Evolutionary conservation across 1,139 yeast species (phyloP), one percentile per base, ranked within the genome.

Genomic region (Yamadazyma spencermartinsiae): DNA sequence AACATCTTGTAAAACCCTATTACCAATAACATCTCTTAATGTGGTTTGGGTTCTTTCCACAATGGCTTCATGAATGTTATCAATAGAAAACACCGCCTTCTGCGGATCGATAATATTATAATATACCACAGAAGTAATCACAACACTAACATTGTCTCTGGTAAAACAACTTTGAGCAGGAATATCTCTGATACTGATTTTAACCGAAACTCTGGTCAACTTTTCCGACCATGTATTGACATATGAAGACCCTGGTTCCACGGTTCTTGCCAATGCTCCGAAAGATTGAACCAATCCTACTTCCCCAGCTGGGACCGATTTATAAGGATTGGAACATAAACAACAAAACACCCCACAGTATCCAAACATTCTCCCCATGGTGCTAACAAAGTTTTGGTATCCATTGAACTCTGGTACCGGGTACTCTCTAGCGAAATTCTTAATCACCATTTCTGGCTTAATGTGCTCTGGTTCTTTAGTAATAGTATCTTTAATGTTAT

Each of bases 11-110:
- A 83, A 67, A 14, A 69, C 68, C 39, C 87, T 65, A 28, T 83
- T 72, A 48, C 90, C 90, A 43, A 82, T 75, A 10, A 83, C 89
- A 51, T 82, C 87, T 57, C 90, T 73, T 51, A 83, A 65, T 3
- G 90, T 83, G 33, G 88, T 83, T 59, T 82, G 87, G 4, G 89
- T 82, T 58, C 89, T 72, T 58, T 82, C 89, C 42, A 71, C 62
- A 41, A 83, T 72, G n/a, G 89, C 86, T 28, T 61, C 65, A 46
- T 72, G 70, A 43, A 82, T 78, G 52, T 79, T 63, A 29, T 69
- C 58, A 44, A 83, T 79, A 19, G 82, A 77, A 51, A 76, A 82
- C 38, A 74, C 65, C 8, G 89, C 85, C 66, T 75, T 78, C 57
- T 81, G 84, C 2, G 90, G 89, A 47, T 82, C 83, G 34, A 76